Base-by-base conservation (phyloP, 805 yeast species). In the Scheffersomyces lignosus region DNA sequence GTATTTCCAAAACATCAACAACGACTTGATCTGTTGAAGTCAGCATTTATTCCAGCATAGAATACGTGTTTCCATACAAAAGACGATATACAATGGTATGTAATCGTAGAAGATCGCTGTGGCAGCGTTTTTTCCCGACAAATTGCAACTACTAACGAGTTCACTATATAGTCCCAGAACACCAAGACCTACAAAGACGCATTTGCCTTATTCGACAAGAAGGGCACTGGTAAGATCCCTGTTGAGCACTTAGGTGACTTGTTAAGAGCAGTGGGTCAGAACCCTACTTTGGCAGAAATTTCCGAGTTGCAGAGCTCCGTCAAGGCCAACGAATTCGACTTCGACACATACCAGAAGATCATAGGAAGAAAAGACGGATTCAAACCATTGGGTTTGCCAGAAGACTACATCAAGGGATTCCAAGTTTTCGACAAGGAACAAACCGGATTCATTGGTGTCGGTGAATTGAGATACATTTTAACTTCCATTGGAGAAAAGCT, bases 371-470 rank as follows among this genome's bases (percentile, higher is more conserved):
- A 93, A 29, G 88, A 85, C 51, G 95, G 95, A 0, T 87, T 86
- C 76, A 83, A 84, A 64, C 81, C 88, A 27, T 76, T 87, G 41
- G 96, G 96, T 10, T 86, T 85, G 53, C 89, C 95, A 28, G 87
- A 75, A 44, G 99, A 93, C 62, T 93, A 91, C 64, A 80, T 93
- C 57, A 87, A 91, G 58, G 75, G 75, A 0, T 93, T 93, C 78
- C 98, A 93, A 70, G 97, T 93, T 4, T 93, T 93, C 52, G 99
- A 93, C 70, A 93, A 91, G 70, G 96, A 89, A 48, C 80, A 84
- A 47, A 85, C 96, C 14, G 99, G 99, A 4, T 87, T 83, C 67
- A 93, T 93, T 51, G 95, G 97, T 27, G 96, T 93, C 30, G 99
- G 99, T 40, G 98, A 93, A 67, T 77, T 93, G 54, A 80, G 95